These are phyloP conservation scores for Colletotrichum sp. DNA, from an alignment of 2,329 filamentous ascomycete species.

Conservation along the genomic window DNA sequence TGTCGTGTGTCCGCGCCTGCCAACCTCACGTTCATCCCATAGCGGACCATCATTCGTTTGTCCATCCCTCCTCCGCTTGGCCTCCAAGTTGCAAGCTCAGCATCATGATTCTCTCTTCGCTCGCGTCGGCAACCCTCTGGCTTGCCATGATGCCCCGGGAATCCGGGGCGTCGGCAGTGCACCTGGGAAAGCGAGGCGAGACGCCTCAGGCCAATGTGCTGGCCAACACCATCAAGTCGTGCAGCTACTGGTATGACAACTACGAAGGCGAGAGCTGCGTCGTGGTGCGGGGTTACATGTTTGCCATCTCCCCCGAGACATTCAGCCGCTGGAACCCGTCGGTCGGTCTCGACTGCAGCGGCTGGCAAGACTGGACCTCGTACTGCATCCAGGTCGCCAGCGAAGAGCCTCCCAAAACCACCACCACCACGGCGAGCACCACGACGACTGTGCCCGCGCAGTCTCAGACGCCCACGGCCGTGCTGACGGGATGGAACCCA, in stretches of 20 bases:
- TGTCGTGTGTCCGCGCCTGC: background rate
- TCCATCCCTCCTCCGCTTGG: background rate
- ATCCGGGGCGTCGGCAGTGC: background rate
- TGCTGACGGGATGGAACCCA: slow-evolving; percentile 24
- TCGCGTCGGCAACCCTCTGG: background rate
- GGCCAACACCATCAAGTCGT: background rate
- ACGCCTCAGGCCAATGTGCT: background rate
- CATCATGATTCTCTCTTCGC: background rate
- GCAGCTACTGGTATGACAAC: slow-evolving; percentile 19
- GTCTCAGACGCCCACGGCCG: slow-evolving; percentile 9
- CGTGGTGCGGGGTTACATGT: slow-evolving; percentile 4
- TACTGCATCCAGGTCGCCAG: slow-evolving; percentile 28
- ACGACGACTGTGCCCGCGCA: slow-evolving; percentile 5
- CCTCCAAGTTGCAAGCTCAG: background rate
- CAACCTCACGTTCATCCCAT: background rate
- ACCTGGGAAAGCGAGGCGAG: background rate
- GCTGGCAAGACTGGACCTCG: slow-evolving; percentile 21
- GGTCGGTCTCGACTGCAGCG: slow-evolving; percentile 25
- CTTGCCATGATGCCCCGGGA: background rate
- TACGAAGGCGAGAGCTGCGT: slow-evolving; percentile 14
- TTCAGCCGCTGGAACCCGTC: slow-evolving; percentile 28
- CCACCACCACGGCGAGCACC: slow-evolving; percentile 14
- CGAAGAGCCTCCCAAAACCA: background rate
- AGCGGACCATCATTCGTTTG: background rate
- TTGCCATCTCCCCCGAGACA: slow-evolving; percentile 18